These are phyloP conservation scores for Melanogaster broomeanus DNA, from an alignment of 768 basidiomycete genomes.

Conservation along the genomic window DNA sequence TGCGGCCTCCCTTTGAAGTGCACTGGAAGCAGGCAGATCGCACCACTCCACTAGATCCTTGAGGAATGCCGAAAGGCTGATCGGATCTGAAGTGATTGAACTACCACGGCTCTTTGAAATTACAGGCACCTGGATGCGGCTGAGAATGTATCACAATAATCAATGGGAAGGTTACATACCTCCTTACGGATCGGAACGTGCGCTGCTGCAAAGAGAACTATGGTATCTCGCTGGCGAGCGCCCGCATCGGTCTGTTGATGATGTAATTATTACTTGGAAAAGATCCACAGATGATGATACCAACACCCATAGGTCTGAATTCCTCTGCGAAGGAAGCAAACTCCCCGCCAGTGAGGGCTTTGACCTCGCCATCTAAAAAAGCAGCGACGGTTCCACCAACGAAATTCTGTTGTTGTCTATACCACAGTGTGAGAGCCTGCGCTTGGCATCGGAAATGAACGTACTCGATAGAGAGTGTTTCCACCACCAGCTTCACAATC, in stretches of 20 bases:
- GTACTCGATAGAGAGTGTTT: constrained; percentile 64
- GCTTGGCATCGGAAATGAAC: constrained; percentile 31
- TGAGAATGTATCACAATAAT: background rate
- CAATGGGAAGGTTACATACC: constrained; percentile 38
- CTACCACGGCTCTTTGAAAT: constrained; percentile 4
- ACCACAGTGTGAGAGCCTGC: background rate
- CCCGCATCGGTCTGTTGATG: constrained; percentile 15
- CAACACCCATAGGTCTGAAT: constrained; percentile 58
- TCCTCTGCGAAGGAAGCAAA: constrained; percentile 34
- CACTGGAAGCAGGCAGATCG: constrained; percentile 45
- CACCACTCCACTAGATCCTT: constrained; percentile 61
- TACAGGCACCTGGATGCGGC: constrained; percentile 42
- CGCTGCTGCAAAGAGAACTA: constrained; percentile 67
- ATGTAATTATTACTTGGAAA: background rate
- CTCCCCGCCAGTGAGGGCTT: constrained; percentile 55
- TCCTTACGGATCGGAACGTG: constrained; percentile 67
- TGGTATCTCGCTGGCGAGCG: constrained; percentile 57
- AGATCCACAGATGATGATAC: constrained; percentile 3
- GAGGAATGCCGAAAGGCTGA: constrained; percentile 52
- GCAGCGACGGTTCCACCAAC: constrained; percentile 38
- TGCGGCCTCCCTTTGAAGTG: constrained; percentile 55
- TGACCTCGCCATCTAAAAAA: constrained; percentile 48
- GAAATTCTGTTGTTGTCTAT: constrained; percentile 63
- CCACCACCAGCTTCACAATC: constrained; percentile 68
- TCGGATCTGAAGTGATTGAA: constrained; percentile 40